These are phyloP conservation scores for Pseudogymnoascus sp. DNA, from an alignment of 2,329 filamentous ascomycete genomes.

Conservation along the genomic window DNA sequence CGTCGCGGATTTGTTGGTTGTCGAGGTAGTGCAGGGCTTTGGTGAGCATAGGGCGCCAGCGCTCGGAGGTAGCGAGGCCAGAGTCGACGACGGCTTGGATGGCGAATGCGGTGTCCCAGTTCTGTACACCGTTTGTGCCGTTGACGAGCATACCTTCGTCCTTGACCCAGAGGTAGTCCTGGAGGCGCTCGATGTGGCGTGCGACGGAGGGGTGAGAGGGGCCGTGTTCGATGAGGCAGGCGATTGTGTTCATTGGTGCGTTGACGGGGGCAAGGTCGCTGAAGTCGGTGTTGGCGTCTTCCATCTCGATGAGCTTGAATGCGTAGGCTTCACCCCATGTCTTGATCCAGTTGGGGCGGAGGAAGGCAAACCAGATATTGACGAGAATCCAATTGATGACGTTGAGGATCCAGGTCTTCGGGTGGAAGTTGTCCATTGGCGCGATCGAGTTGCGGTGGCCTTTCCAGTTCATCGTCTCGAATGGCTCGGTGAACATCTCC, in stretches of 20 bases:
- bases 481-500: slow-evolving; percentile 75
- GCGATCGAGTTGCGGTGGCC: slow-evolving; percentile 76
- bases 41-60: slow-evolving; percentile 74
- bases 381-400: slow-evolving; percentile 69
- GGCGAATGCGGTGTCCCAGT: slow-evolving; percentile 89
- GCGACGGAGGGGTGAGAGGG: slow-evolving; percentile 60
- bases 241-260: slow-evolving; percentile 80
- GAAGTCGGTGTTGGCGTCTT: slow-evolving; percentile 88
- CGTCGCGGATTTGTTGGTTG: slow-evolving; percentile 80
- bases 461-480: slow-evolving; percentile 57
- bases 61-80: slow-evolving; percentile 65
- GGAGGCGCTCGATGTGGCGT: slow-evolving; percentile 69
- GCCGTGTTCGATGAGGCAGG: slow-evolving; percentile 77
- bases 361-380: slow-evolving; percentile 70
- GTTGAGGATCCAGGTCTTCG: slow-evolving; percentile 79
- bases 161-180: slow-evolving; percentile 89
- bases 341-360: slow-evolving; percentile 58
- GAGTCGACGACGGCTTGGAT: slow-evolving; percentile 77
- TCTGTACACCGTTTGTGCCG: slow-evolving; percentile 96
- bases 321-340: slow-evolving; percentile 70
- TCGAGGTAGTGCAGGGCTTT: slow-evolving; percentile 82
- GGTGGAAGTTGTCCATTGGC: slow-evolving; percentile 78
- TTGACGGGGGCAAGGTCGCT: slow-evolving; percentile 83
- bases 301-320: slow-evolving; percentile 77
- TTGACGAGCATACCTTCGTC: slow-evolving; percentile 88